Evolutionary conservation across 345 rosid genomes (phyloP).

Genomic region (Populus tremula): DNA sequence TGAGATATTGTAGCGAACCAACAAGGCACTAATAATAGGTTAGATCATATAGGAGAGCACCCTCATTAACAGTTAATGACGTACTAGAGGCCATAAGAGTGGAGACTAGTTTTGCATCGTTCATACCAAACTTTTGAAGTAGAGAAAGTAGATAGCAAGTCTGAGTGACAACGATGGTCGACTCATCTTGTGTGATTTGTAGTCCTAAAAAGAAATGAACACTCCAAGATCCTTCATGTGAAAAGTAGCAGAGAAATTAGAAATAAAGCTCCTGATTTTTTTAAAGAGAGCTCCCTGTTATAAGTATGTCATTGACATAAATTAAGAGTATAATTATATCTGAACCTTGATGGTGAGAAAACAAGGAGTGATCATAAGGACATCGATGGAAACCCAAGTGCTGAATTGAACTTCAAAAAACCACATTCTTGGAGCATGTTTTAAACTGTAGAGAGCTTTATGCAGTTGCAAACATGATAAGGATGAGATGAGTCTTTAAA

Average conservation of each 20-base stretch:
- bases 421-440: neutral
- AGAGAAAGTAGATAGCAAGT: neutral
- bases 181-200: neutral
- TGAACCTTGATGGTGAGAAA: neutral
- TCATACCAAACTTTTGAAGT: neutral
- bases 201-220: neutral
- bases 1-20: neutral
- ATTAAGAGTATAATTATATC: neutral
- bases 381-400: neutral
- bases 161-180: neutral
- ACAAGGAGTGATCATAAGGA: neutral
- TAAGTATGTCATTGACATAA: neutral
- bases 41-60: neutral
- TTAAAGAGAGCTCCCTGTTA: neutral
- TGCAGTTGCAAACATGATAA: neutral
- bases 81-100: neutral
- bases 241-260: neutral
- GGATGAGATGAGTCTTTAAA: neutral
- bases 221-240: neutral
- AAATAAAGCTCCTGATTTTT: neutral
- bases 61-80: neutral
- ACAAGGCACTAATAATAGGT: neutral
- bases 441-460: neutral
- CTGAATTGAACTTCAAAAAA: neutral
- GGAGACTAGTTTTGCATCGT: neutral